Evolutionary conservation across 1,284 basidiomycete species (phyloP), one percentile per base, ranked within the genome.

Genomic region (Trametes versicolor): DNA sequence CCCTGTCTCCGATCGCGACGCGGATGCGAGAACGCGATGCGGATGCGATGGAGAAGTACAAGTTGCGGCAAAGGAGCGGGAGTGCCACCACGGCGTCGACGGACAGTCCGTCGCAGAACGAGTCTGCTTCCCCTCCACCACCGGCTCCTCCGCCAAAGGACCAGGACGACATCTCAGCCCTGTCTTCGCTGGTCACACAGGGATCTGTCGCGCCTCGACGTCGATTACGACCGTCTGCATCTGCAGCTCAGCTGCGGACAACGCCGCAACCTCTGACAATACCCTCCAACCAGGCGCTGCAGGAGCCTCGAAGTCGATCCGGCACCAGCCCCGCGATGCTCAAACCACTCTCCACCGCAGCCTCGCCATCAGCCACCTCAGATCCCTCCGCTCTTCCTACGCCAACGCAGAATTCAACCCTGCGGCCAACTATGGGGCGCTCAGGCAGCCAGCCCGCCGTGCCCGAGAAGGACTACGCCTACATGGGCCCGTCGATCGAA

Each of bases 31-130:
- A 93, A 78, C 83, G 87, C 62, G 93, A 94, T 74, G 92, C 92
- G 29, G 90, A 91, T 75, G 93, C 92, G 29, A 93, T 92, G 81
- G 91, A 93, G 74, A 92, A 93, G 72, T 94, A 94, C 74, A 83
- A 92, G 75, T 81, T 85, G 66, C 86, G 92, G 59, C 91, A 91
- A 79, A 84, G 92, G 60, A 93, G 91, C 75, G 92, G 90, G 58
- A 93, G 92, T 72, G 86, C 83, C 62, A 85, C 86, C 50, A 88
- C 88, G 41, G 82, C 87, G 21, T 91, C 90, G 0, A 91, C 90
- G 25, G 91, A 92, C 71, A 86, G 83, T 64, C 86, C 80, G 71
- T 89, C 88, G 6, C 83, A 87, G 71, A 86, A 85, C 71, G 85
- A 85, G 25, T 82, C 81, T 49, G 77, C 77, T 37, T 82, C 83